A percentile compares a stretch with the other conserved stretches of the same genome.
These are phyloP conservation scores for Cladosporium halotolerans DNA, from an alignment of 2,329 filamentous ascomycete genomes.

Conservation along the genomic window DNA sequence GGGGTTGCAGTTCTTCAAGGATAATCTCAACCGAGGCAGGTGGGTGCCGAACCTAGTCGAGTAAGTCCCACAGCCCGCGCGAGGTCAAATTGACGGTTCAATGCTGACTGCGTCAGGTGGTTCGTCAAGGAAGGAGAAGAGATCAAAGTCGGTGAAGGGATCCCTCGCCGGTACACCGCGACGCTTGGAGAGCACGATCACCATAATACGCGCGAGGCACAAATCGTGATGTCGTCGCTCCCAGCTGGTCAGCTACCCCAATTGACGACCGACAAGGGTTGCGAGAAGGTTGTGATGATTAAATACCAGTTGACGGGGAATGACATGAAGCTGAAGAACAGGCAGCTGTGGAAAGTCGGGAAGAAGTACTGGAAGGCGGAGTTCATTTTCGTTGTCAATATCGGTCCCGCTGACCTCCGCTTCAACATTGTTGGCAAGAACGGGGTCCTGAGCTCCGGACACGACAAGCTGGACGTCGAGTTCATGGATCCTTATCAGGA, in stretches of 20 bases:
- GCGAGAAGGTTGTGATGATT: conserved; percentile 12
- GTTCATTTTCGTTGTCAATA: conserved; percentile 10
- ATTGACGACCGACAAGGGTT: neutral
- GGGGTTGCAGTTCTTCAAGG: conserved; percentile 2
- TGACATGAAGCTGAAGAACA: conserved; percentile 16
- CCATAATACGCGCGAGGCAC: too few species aligned
- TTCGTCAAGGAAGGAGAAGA: too few species aligned
- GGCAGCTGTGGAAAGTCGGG: conserved; percentile 10
- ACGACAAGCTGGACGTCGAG: neutral
- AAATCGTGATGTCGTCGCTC: conserved; percentile 1
- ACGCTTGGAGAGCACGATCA: too few species aligned
- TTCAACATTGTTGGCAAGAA: conserved; percentile 13
- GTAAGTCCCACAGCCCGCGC: neutral
- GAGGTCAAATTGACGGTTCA: too few species aligned
- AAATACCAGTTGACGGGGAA: conserved; percentile 10
- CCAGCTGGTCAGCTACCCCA: conserved; percentile 10
- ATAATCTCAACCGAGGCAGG: neutral
- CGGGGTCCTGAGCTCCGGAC: conserved; percentile 4
- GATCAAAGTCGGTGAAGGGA: too few species aligned
- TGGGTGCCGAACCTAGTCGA: neutral
- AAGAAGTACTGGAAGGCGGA: conserved; percentile 13
- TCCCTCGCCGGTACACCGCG: too few species aligned
- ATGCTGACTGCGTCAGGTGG: too few species aligned
- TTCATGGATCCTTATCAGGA: conserved; percentile 4
- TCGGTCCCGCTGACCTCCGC: conserved; percentile 10